Evolutionary conservation across 139 green algal genomes (phyloP).

Genomic region (Coccomyxa sp.): DNA sequence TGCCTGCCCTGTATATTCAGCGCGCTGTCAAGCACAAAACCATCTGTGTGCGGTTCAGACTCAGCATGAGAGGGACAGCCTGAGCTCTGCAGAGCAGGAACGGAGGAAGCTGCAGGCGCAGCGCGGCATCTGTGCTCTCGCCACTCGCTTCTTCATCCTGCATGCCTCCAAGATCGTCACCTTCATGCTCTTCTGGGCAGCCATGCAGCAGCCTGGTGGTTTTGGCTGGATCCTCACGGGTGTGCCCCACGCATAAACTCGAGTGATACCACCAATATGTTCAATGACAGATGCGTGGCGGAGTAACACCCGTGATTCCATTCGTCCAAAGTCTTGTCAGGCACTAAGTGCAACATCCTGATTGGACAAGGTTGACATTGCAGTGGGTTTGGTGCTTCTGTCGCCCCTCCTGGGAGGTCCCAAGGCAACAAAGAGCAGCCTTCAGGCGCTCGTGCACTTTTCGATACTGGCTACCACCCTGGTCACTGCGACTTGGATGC

Average conservation of each 20-base stretch:
- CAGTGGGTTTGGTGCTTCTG: constrained; percentile 23
- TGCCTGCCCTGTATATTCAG: background rate
- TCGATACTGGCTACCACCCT: background rate
- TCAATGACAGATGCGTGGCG: too few species aligned
- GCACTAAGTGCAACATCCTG: too few species aligned
- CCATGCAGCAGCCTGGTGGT: constrained; percentile 29
- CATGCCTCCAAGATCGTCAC: constrained; percentile 34
- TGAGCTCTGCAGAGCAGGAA: background rate
- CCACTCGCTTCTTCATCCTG: constrained; percentile 31
- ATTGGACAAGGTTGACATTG: background rate
- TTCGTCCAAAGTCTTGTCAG: too few species aligned
- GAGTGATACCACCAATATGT: too few species aligned
- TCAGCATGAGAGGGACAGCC: background rate
- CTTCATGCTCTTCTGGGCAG: constrained; percentile 27
- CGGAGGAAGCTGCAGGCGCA: constrained; percentile 10
- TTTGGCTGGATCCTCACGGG: constrained; percentile 27
- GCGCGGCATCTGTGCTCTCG: constrained; percentile 8
- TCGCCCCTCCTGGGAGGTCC: constrained; percentile 20
- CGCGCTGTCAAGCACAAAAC: background rate
- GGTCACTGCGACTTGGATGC: constrained; percentile 24
- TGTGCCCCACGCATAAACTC: background rate
- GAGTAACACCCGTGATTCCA: too few species aligned
- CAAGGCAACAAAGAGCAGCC: background rate
- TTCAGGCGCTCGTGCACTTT: background rate
- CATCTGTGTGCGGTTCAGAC: background rate